These are phyloP conservation scores for Salvia splendens DNA, from an alignment of 257 asterid species.

Conservation along the genomic window DNA sequence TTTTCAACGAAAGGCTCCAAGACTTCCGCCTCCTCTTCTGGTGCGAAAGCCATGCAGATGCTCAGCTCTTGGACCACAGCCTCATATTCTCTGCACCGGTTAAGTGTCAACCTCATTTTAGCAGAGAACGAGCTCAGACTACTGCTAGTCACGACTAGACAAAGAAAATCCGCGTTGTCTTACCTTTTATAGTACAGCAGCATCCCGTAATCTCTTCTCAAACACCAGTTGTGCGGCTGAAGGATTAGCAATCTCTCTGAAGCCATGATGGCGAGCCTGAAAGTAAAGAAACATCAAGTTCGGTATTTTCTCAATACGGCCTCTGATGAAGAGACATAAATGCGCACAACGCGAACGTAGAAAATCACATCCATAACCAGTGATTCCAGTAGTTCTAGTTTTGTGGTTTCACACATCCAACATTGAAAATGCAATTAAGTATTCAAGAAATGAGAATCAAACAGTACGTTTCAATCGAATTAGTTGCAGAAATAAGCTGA, in stretches of 20 bases:
- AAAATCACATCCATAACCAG: conserved; percentile 34
- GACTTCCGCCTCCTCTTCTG: conserved; percentile 78
- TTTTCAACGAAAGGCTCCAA: conserved; percentile 84
- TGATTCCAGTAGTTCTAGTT: neutral
- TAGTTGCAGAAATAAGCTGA: neutral
- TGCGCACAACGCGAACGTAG: conserved; percentile 38
- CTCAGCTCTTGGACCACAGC: conserved; percentile 93
- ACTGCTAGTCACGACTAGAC: neutral
- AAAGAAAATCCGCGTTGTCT: neutral
- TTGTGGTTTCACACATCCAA: neutral
- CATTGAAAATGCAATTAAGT: neutral
- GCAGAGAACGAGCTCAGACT: conserved; percentile 12
- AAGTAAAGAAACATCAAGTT: conserved; percentile 29
- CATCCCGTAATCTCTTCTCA: conserved; percentile 89
- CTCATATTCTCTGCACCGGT: conserved; percentile 64
- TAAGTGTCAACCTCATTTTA: conserved; percentile 47
- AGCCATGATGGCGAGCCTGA: conserved; percentile 95
- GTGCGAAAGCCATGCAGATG: conserved; percentile 96
- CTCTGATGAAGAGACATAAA: neutral
- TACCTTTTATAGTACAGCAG: conserved; percentile 86
- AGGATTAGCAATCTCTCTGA: conserved; percentile 81
- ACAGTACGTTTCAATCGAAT: neutral
- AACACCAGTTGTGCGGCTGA: conserved; percentile 89
- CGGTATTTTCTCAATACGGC: neutral
- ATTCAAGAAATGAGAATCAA: neutral